Evolutionary conservation across 2,329 filamentous ascomycete genomes (phyloP), one percentile per base, ranked within the genome.

Genomic region (Pseudogymnoascus verrucosus): DNA sequence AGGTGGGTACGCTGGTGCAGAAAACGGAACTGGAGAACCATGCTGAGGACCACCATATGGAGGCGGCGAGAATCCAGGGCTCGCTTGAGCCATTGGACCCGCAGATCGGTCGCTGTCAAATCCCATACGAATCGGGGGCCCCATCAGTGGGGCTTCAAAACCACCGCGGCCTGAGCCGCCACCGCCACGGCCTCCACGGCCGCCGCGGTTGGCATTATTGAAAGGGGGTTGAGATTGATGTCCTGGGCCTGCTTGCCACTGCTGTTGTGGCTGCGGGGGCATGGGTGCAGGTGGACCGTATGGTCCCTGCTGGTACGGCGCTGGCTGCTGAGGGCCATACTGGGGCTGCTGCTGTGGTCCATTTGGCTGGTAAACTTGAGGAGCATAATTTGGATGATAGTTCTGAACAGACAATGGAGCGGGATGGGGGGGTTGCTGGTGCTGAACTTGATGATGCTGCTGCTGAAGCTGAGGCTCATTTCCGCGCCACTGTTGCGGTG

Each of bases 311-410:
- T 72, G 71, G 44, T 68, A 68, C 23, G 69, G 70, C 12, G 70
- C 66, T 44, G 72, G 71, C 62, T 71, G 69, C 42, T 73, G 72
- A 14, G 70, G 72, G 54, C 69, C 76, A 67, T 78, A 76, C 68
- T 72, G 75, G 57, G 74, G 74, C 37, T 75, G 75, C 64, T 74
- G 74, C 61, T 67, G 75, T 36, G 57, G 57, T 51, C 44, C 44
- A 51, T 51, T 51, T 60, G 28, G 57, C 65, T 80, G 73, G 64
- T 85, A 86, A 7, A 77, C 73, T 68, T 85, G 84, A 42, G 80
- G 80, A 40, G 82, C 79, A 70, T 84, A 86, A 72, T 82, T 84
- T 36, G 82, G 82, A 67, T 85, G 83, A 69, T 85, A 85, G 69
- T 82, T 83, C 65, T 80, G 76, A 34, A 80, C 74, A 60, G 82